Conservation (phyloP, 2,329 filamentous ascomycete species). For the Diaporthe humulicola region DNA sequence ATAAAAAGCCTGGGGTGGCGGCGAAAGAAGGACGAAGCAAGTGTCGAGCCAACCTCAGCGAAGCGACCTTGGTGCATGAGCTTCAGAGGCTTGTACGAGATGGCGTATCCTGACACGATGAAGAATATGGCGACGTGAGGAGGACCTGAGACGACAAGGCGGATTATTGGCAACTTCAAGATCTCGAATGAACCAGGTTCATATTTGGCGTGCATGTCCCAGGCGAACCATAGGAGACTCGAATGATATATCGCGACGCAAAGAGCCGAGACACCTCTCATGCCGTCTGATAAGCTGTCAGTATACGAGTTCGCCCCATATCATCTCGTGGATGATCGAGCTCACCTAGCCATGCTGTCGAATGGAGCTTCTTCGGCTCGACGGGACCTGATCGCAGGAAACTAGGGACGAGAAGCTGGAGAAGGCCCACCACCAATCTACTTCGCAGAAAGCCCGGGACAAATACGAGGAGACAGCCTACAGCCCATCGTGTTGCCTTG, state of each 20-base stretch:
- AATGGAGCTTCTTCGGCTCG: slow-evolving; percentile 31
- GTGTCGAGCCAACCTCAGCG: slow-evolving; percentile 41
- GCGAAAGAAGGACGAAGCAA: slow-evolving; percentile 47
- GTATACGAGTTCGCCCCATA: background rate
- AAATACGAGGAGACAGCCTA: background rate
- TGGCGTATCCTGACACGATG: slow-evolving; percentile 56
- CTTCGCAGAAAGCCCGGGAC: slow-evolving; percentile 19
- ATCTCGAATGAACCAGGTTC: slow-evolving; percentile 31
- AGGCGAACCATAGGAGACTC: slow-evolving; percentile 38
- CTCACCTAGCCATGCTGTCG: slow-evolving; percentile 41
- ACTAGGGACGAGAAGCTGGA: slow-evolving; percentile 29
- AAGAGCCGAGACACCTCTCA: slow-evolving; percentile 44
- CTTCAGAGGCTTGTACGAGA: slow-evolving; percentile 53
- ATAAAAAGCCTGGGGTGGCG: slow-evolving; percentile 47
- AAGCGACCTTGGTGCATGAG: slow-evolving; percentile 43
- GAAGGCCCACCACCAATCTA: background rate
- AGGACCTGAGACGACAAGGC: slow-evolving; percentile 46
- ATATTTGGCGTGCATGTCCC: background rate
- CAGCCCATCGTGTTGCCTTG: background rate
- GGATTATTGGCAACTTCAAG: slow-evolving; percentile 49
- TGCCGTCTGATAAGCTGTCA: slow-evolving; percentile 40
- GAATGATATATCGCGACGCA: slow-evolving; percentile 43
- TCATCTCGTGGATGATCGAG: no score
- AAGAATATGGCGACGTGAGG: slow-evolving; percentile 53
- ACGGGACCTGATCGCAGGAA: slow-evolving; percentile 28